Conservation (phyloP, 1,284 basidiomycete genomes). For the Heterobasidion irregulare region DNA sequence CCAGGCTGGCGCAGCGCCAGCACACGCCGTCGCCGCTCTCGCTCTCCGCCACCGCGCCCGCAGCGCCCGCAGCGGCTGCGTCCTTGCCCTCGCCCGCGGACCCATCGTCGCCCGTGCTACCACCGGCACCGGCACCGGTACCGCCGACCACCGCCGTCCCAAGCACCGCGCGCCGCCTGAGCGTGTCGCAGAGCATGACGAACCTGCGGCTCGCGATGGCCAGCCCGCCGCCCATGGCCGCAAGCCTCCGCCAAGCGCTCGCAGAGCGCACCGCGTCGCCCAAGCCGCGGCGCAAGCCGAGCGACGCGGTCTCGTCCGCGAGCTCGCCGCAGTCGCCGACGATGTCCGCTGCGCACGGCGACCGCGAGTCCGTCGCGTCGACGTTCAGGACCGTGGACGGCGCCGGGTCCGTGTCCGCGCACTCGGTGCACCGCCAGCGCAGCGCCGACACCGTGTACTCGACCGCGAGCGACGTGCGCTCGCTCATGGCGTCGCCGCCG, state of each 20-base stretch:
- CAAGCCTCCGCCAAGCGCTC: background rate
- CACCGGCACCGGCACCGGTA: background rate
- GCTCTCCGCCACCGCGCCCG: too few species aligned
- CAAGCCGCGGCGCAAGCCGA: background rate
- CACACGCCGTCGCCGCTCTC: too few species aligned
- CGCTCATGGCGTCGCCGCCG: slow-evolving; percentile 12
- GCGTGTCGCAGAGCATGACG: background rate
- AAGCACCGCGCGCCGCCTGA: background rate
- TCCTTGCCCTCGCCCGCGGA: too few species aligned
- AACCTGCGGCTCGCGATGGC: background rate
- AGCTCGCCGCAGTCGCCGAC: background rate
- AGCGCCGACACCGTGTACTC: slow-evolving; percentile 16
- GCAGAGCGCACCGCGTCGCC: too few species aligned
- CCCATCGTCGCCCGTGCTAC: background rate
- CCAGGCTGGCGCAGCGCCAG: too few species aligned
- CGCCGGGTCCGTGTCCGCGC: background rate
- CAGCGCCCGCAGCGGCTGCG: too few species aligned
- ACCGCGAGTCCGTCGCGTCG: background rate
- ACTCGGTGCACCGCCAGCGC: slow-evolving; percentile 8
- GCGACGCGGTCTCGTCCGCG: background rate
- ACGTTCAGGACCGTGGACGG: background rate
- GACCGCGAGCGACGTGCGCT: slow-evolving; percentile 15
- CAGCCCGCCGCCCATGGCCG: background rate
- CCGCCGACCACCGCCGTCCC: too few species aligned
- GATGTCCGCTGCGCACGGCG: background rate